Conservation (phyloP, 2,329 filamentous ascomycete species). For the Aurifilum marmelostoma region DNA sequence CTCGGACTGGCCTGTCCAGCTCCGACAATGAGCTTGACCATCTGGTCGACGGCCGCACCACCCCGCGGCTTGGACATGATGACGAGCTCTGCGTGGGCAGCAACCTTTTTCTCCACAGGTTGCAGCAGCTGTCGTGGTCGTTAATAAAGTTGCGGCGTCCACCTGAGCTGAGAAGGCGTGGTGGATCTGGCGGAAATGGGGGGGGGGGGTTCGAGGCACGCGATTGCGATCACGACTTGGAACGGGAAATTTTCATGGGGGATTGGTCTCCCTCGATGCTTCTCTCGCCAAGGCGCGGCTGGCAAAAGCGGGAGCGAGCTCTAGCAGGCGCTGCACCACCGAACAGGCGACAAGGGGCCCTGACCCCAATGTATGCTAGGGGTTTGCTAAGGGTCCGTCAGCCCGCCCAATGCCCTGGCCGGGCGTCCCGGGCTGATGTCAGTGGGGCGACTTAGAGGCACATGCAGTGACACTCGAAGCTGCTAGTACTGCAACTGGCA, state of each 20-base stretch:
- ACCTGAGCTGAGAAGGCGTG: not conserved
- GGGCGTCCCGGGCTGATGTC: slow-evolving; percentile 27
- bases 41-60: slow-evolving; percentile 60
- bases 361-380: not conserved
- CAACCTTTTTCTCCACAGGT: slow-evolving; percentile 7
- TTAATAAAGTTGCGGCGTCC: not conserved
- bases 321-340: not conserved
- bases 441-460: slow-evolving; percentile 14
- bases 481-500: not conserved
- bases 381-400: not conserved
- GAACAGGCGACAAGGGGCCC: not conserved
- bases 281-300: not conserved
- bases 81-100: not conserved
- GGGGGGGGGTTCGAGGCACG: not conserved
- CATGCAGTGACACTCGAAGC: slow-evolving; percentile 6
- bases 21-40: slow-evolving; percentile 97
- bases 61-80: slow-evolving; percentile 57
- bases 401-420: slow-evolving; percentile 11
- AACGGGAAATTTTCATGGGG: not conserved
- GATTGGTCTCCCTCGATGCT: not conserved
- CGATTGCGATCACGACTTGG: not conserved
- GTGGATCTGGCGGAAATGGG: not conserved
- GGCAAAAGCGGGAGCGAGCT: not conserved
- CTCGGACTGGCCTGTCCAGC: slow-evolving; percentile 93
- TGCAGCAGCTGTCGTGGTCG: slow-evolving; percentile 12